Evolutionary conservation across 2,329 filamentous ascomycete species (phyloP).

Genomic region (Fusarium keratoplasticum): DNA sequence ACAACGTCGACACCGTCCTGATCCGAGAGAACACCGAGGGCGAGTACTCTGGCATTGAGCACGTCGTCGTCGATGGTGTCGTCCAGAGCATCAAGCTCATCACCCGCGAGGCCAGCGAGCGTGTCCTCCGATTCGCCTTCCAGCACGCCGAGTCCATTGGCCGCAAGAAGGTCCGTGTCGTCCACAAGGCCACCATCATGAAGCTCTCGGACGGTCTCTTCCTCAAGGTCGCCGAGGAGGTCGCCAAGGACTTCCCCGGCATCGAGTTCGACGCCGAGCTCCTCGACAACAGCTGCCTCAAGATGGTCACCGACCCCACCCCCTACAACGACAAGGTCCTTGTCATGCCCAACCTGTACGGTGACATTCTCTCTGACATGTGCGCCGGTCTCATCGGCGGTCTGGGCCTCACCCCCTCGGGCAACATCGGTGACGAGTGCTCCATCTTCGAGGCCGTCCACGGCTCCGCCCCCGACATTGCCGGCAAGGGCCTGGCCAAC

Average conservation of each 20-base stretch:
- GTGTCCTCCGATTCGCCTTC: conserved; percentile 97
- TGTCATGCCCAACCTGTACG: conserved; percentile 97
- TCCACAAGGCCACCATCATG: conserved; percentile 99
- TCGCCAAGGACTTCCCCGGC: conserved; percentile 94
- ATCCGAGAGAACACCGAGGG: conserved; percentile 99
- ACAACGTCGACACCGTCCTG: conserved; percentile 94
- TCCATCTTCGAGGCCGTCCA: conserved; percentile 99
- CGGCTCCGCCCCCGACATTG: conserved; percentile 96
- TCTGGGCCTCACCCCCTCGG: conserved; percentile 95
- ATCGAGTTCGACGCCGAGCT: conserved; percentile 98
- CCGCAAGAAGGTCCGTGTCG: conserved; percentile 95
- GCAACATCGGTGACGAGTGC: conserved; percentile 99
- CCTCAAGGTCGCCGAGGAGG: conserved; percentile 84
- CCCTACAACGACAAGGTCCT: conserved; percentile 99
- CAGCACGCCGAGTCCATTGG: conserved; percentile 95
- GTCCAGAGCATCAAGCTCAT: conserved; percentile 99
- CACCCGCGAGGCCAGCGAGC: conserved; percentile 92
- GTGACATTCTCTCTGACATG: conserved; percentile 98
- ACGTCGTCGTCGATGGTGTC: conserved; percentile 96
- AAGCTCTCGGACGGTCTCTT: conserved; percentile 99
- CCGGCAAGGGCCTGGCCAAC: conserved; percentile 95
- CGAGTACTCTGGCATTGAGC: conserved; percentile 99
- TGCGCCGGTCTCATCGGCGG: conserved; percentile 98
- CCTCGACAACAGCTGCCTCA: conserved; percentile 98
- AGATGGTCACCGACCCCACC: conserved; percentile 95